These are phyloP conservation scores for Colletotrichum sp. DNA, from an alignment of 2,329 filamentous ascomycete species.

Conservation along the genomic window DNA sequence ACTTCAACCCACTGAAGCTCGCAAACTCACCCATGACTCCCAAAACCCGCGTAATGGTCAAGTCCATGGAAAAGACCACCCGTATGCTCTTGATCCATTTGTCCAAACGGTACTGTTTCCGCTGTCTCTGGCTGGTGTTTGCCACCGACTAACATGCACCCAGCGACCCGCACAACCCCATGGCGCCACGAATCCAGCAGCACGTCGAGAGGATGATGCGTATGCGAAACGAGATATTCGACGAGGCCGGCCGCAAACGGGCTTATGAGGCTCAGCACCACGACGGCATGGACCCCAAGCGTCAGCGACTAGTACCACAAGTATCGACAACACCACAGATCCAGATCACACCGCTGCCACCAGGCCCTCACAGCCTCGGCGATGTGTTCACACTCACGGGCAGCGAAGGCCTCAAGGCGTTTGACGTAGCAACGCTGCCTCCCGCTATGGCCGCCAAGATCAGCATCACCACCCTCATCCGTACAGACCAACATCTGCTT, in stretches of 20 bases:
- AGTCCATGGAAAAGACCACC: slow-evolving; percentile 94
- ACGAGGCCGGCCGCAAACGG: slow-evolving; percentile 81
- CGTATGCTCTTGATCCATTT: slow-evolving; percentile 84
- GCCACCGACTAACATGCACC: slow-evolving; percentile 26
- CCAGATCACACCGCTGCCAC: slow-evolving; percentile 72
- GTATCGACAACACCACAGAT: slow-evolving; percentile 31
- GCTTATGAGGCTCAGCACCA: slow-evolving; percentile 72
- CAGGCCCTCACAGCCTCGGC: slow-evolving; percentile 78
- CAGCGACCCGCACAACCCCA: slow-evolving; percentile 81
- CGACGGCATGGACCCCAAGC: slow-evolving; percentile 81
- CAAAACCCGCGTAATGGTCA: slow-evolving; percentile 80
- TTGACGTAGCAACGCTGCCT: slow-evolving; percentile 84
- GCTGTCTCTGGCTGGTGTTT: background rate
- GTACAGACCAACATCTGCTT: slow-evolving; percentile 72
- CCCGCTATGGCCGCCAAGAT: slow-evolving; percentile 79
- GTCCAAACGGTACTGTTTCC: slow-evolving; percentile 68
- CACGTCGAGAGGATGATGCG: slow-evolving; percentile 85
- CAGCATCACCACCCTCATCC: slow-evolving; percentile 77
- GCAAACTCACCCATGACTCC: slow-evolving; percentile 79
- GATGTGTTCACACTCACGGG: slow-evolving; percentile 87
- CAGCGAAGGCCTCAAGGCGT: slow-evolving; percentile 75
- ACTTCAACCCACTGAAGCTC: slow-evolving; percentile 88
- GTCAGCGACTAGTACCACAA: slow-evolving; percentile 66
- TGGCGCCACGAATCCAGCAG: slow-evolving; percentile 81
- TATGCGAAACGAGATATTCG: slow-evolving; percentile 77